phyloP scores from a whole-genome alignment of 2,329 filamentous ascomycete species.

The Penicillium vulpinum region DNA sequence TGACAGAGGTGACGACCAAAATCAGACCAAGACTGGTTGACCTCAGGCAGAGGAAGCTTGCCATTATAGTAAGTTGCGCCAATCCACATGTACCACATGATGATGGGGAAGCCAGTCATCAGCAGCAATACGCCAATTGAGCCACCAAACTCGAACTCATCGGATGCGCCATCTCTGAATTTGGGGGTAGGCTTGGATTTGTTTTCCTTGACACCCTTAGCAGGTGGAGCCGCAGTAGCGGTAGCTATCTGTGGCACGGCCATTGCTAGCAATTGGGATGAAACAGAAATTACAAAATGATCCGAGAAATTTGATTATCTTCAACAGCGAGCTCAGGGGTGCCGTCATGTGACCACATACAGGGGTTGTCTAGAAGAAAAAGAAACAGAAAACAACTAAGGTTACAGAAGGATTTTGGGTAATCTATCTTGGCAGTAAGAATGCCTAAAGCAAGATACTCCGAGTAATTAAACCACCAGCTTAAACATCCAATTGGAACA shows the following conservation, averaged over 20 bases:
- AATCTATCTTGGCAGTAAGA: too few relatives aligned
- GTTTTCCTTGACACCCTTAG: neutral
- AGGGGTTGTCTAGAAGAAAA: neutral
- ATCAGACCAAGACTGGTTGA: conserved; percentile 64
- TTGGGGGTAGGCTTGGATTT: neutral
- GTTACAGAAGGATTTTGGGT: too few relatives aligned
- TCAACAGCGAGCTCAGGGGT: neutral
- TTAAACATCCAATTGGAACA: too few relatives aligned
- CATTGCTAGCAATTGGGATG: neutral
- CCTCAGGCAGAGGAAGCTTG: conserved; percentile 65
- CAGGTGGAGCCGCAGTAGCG: neutral
- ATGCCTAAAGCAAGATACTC: too few relatives aligned
- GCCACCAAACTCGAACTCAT: conserved; percentile 75
- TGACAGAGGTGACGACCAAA: conserved; percentile 70
- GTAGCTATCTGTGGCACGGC: neutral
- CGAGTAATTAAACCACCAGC: too few relatives aligned
- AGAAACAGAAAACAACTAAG: too few relatives aligned
- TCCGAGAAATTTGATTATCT: too few relatives aligned
- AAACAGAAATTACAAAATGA: too few relatives aligned
- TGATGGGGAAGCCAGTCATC: conserved; percentile 83
- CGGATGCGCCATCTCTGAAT: conserved; percentile 7
- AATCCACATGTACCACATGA: conserved; percentile 99
- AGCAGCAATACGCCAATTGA: conserved; percentile 71
- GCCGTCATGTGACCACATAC: neutral
- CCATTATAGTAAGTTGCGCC: conserved; percentile 89